phyloP scores from a whole-genome alignment of 1,284 basidiomycete species.

The Leucoagaricus sp. region DNA sequence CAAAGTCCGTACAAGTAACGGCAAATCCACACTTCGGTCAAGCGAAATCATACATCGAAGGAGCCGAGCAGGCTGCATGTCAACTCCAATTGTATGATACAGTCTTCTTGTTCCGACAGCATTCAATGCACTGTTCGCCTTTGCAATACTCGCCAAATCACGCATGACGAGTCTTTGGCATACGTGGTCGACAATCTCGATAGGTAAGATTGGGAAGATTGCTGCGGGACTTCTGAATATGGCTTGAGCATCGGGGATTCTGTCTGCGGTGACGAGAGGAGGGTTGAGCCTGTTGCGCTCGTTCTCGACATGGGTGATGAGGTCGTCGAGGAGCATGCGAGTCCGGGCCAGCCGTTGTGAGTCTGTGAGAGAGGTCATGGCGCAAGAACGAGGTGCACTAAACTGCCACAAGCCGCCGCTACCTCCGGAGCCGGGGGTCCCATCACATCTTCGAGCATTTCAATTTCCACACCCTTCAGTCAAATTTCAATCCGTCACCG shows the following conservation, averaged over 20 bases:
- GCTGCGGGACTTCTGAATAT: conserved; percentile 10
- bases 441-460: background rate
- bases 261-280: background rate
- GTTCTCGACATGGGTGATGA: conserved; percentile 14
- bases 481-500: background rate
- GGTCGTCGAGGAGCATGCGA: conserved; percentile 14
- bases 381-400: background rate
- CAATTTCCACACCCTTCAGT: background rate
- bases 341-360: conserved; percentile 6
- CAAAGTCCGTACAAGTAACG: conserved; percentile 44
- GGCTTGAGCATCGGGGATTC: background rate
- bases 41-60: conserved; percentile 44
- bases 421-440: background rate
- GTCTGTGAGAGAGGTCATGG: conserved; percentile 7
- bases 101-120: conserved; percentile 42
- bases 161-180: conserved; percentile 33
- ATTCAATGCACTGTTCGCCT: conserved; percentile 39
- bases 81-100: conserved; percentile 43
- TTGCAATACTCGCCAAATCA: conserved; percentile 28
- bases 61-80: conserved; percentile 32
- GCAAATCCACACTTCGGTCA: conserved; percentile 31
- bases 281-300: conserved; percentile 3
- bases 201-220: conserved; percentile 38
- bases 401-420: background rate
- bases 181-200: conserved; percentile 52